Base-by-base conservation (phyloP, 805 yeast species). In the Hanseniaspora nectarophila region DNA sequence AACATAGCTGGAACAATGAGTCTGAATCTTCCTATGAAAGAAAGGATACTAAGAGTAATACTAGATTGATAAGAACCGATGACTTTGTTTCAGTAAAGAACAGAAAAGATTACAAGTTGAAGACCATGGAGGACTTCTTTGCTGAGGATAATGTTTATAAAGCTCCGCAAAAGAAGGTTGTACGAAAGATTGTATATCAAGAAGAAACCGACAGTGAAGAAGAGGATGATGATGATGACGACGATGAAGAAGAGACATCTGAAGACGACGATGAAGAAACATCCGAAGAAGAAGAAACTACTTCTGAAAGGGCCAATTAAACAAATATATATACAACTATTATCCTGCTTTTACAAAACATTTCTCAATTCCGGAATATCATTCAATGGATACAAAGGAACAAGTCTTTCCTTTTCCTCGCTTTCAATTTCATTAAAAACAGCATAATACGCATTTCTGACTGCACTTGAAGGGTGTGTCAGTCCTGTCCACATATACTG, bases 401-500 rank as follows among this genome's bases (percentile, higher is more conserved):
- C 87, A 62, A 92, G 63, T 0, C 89, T 69, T 63, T 87, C 94
- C 40, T 78, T 70, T 55, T 76, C 75, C 59, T 81, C 87, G 13
- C 85, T 76, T 61, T 89, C 89, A 26, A 88, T 78, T 38, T 69
- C 67, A 60, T 90, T 89, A 70, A 78, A 89, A 13, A 88, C 63
- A 56, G 75, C 80, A 97, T 97, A 92, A 64, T 82, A 92, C 0
- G 92, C 81, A 4, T 67, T 68, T 55, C 98, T 72, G 0, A 92
- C 97, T 60, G 81, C 84, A 53, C 82, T 71, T 0, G 97, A 96
- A 1, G 97, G 95, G 60, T 92, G 97, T 63, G 88, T 92, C 18
- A 92, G 67, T 0, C 99, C 99, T 0, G 82, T 80, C 82, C 95
- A 77, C 0, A 83, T 59, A 64, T 92, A 92, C 59, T 84, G 80